Evolutionary conservation across 345 rosid species (phyloP), one percentile per base, ranked within the genome.

Genomic region (Corymbia maculata): DNA sequence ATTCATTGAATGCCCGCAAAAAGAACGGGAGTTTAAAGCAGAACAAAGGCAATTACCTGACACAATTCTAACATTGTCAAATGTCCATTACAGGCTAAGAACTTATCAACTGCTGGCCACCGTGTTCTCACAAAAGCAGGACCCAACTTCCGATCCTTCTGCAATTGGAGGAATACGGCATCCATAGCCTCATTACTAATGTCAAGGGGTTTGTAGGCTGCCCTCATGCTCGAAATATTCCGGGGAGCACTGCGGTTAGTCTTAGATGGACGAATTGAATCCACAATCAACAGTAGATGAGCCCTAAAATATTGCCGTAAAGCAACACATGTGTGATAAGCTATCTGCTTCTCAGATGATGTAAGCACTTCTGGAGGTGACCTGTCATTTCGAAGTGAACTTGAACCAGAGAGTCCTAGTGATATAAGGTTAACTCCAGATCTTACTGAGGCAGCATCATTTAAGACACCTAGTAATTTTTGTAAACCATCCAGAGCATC

Each of bases 241-340:
- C 99, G 93, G 51, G 91, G 94, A 80, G 93, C 96, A 90, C 94
- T 93, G 66, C 99, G 94, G 89, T 92, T 94, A 90, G 91, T 95
- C 95, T 95, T 96, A 89, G 91, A 93, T 85, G 99, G 99, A 32
- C 99, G 98, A 70, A 97, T 94, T 26, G 99, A 95, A 90, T 98
- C 99, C 84, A 96, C 93, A 88, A 98, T 96, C 92, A 97, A 91
- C 86, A 98, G 95, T 85, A 98, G 95, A 93, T 97, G 99, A 86
- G 99, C 98, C 92, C 99, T 94, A 90, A 98, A 97, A 92, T 98
- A 98, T 89, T 98, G 99, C 89, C 99, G 97, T 93, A 98, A 90
- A 88, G 99, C 99, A 88, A 96, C 94, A 93, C 98, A 94, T 16
- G 98, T 93, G 91, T 98, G 99, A 91, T 94, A 98, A 86, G 98